These are phyloP conservation scores for Neurospora sp. DNA, from an alignment of 495 filamentous ascomycete species.

Conservation along the genomic window DNA sequence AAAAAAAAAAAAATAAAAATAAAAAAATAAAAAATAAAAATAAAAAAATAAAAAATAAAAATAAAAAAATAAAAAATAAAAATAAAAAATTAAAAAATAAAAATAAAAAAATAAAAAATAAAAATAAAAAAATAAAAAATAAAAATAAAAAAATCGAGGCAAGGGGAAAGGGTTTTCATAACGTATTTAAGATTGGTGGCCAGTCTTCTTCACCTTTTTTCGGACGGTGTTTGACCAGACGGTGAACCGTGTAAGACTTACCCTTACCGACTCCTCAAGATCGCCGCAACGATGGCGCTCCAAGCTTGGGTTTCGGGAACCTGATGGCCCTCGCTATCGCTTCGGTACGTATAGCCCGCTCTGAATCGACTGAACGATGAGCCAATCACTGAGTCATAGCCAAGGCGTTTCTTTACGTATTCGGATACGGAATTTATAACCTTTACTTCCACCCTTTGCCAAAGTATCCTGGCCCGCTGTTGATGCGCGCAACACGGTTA, in stretches of 20 bases:
- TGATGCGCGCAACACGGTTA: constrained; percentile 28
- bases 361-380: neutral
- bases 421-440: constrained; percentile 28
- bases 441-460: constrained; percentile 42
- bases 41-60: too few relatives aligned
- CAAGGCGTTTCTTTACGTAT: constrained; percentile 3
- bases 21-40: too few relatives aligned
- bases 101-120: too few relatives aligned
- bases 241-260: neutral
- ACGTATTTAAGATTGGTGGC: neutral
- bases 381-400: neutral
- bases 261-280: neutral
- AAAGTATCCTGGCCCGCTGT: constrained; percentile 40
- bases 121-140: too few relatives aligned
- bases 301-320: neutral
- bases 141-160: constrained; percentile 1
- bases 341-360: neutral
- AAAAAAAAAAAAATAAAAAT: too few relatives aligned
- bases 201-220: neutral
- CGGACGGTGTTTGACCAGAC: neutral
- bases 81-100: too few relatives aligned
- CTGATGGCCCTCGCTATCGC: constrained; percentile 1
- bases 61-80: too few relatives aligned
- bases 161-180: neutral
- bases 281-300: constrained; percentile 5